Base-by-base conservation (phyloP, 2,329 filamentous ascomycete species). In the Balansia obtecta region DNA sequence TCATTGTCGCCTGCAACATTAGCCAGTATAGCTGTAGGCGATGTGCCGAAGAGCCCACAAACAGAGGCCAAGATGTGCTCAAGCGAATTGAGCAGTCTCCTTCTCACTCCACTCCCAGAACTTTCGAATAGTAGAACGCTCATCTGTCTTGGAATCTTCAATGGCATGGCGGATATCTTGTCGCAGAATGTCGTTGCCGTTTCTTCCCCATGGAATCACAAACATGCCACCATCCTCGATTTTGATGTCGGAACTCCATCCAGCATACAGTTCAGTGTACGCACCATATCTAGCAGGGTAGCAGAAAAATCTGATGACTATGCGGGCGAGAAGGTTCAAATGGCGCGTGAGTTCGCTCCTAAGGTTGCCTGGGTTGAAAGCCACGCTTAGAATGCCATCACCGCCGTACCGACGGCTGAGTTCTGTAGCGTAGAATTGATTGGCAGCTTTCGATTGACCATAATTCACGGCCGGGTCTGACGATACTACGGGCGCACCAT, bases 261-360 rank as follows among this genome's bases (percentile, higher is more conserved):
- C 73, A 0, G 72, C 67, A 52, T 68, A 78, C 1, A 77, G 55
- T 52, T 72, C 66, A 0, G 74, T 74, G 56, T 74, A 76, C 0
- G 71, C 73, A 0, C 73, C 75, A 30, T 66, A 59, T 11, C 66
- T 50, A 0, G 59, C 16, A 16, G 52, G 49, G 0, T 65, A 61
- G 49, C 64, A 58, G 1, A 64, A 30, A 7, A 58, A 50, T 5
- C 54, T 55, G 3, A 53, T 49, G 4, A 37, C 3, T 1, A 65
- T 11, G 18, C 50, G 50, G 4, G 38, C 53, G 0, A 58, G 10
- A 0, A 58, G 12, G 2, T 57, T 56, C 48, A 61, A 58, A 1
- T 56, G 56, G 11, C 67, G 64, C 53, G 57, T 62, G n/a, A 71
- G 56, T 8, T 70, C 66, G 0, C 67, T 65, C 37, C 63, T 53